Base-by-base conservation (phyloP, 2,329 filamentous ascomycete genomes). In the Pseudocercospora musae region DNA sequence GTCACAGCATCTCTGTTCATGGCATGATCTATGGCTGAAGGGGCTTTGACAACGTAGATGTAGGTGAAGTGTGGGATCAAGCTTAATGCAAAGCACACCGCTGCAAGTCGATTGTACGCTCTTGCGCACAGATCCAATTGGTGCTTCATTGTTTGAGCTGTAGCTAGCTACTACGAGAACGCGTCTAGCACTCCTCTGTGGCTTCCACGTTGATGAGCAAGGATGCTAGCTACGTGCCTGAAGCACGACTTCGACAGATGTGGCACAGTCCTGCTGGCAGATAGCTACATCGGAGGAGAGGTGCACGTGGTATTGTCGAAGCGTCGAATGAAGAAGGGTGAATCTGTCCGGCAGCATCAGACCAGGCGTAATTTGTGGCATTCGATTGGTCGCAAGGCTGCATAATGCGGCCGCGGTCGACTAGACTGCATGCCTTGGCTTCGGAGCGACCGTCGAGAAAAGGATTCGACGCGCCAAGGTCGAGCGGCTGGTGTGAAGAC, bases 391-490 rank as follows among this genome's bases (percentile, higher is more conserved):
- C 31, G 20, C 13, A 21, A 25, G 37, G 53, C 53, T 56, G 31
- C 53, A 56, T 15, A 20, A 44, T 40, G 31, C 21, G 31, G 31
- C 53, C 11, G 53, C 53, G 53, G 53, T 56, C 53, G 11, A 27
- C 31, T 40, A 37, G 55, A 20, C 21, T 29, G 55, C 55, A 57
- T 48, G 40, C 20, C 46, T 40, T 57, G 55, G 55, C 55, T 57
- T 57, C 55, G 55, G 55, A 48, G 52, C 31, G 29, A 54, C 52
- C 52, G 52, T 37, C 29, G 18, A 54, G 52, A 40, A 54, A 54
- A 37, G 20, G 52, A 18, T 54, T 11, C 21, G 18, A 29, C 9
- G 42, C 18, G 11, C 48, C 20, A 29, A 48, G 44, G 44, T 18
- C 37, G 37, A 52, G 48, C 48, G 48, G 48, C 48, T 52, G 46